Evolutionary conservation across 768 basidiomycete species (phyloP), one percentile per base, ranked within the genome.

Genomic region (Pilatotrama ljubarskyi): DNA sequence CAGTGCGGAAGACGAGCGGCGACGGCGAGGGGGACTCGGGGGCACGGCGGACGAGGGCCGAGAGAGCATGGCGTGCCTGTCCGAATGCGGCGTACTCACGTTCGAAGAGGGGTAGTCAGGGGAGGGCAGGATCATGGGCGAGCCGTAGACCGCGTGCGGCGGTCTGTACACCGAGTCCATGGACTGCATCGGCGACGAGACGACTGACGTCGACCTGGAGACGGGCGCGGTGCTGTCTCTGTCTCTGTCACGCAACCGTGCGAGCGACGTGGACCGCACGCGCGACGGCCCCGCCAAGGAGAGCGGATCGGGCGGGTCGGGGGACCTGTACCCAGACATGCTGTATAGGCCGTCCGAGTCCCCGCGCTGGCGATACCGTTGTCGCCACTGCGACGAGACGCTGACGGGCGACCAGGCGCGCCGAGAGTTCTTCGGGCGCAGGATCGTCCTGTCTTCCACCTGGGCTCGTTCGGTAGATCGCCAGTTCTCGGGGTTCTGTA

Each of bases 401-500:
- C 52, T 59, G 42, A 65, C 58, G 13, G 65, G 64, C 2, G 67
- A 68, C 49, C 54, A 63, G 1, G 63, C 38, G 18, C 65, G 68
- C 10, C 65, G 61, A 5, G 62, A 44, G 25, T 49, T 20, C 43
- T 49, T 66, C 3, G 50, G 49, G 17, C 51, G 59, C 35, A 66
- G 54, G 1, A 58, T 54, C 7, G 66, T 62, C 10, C 59, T 32
- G 22, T 65, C 63, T 35, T 68, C 68, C 15, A 63, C 26, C 32
- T 75, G 68, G 13, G 75, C 73, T 52, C 70, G 72, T 32, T 69
- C 59, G 38, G 75, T 70, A 14, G 69, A 72, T 48, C 77, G 73
- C 72, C 78, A 81, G 2, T 74, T 72, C 3, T 73, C 69, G 2
- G 83, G 77, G 56, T 81, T 77, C 51, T 82, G 81, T 11, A 86